Base-by-base conservation (phyloP, 441 rosid species). In the Breynia disticha region DNA sequence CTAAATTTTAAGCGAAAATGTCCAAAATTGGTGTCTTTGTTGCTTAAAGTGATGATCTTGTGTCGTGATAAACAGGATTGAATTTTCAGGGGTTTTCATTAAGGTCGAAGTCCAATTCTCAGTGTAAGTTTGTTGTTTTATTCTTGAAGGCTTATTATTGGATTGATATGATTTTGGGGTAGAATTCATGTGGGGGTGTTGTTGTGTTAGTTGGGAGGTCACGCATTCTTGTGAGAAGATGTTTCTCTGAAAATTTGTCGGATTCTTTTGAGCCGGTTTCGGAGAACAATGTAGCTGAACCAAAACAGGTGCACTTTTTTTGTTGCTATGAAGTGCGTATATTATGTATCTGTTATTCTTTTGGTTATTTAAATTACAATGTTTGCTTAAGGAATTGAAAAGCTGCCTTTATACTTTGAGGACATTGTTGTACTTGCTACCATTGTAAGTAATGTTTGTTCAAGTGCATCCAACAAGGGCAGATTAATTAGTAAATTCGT, bases 231-330 rank as follows among this genome's bases (percentile, higher is more conserved):
- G 59, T 49, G 14, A 55, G 51, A 65, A 76, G 66, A 62, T 67
- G 74, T 48, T 41, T 28, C 15, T 49, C 80, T 15, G 63, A 60
- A 49, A 65, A 63, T 32, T 52, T 74, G 20, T 67, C 79, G 38
- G 77, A 56, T 59, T 50, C 77, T 48, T 64, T 62, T 50, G 72
- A 68, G 59, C 61, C 43, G 61, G 70, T 64, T 46, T 56, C 61
- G 6, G 61, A 45, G 37, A 63, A 69, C 59, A 38, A 16, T 57
- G 47, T 17, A 7, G 21, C 21, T 2, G 63, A 68, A 17, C 51
- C 69, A 11, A 61, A 59, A 11, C 68, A 74, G 84, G 83, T 83
- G 16, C 9, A 37, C 14, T 13, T 16, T 14, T 12, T 22, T 22
- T 16, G 18, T 51, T 51, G n/a, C 37, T 28, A 15, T n/a, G 8